Base-by-base conservation (phyloP, 192 early-diverging fungal genomes). In the Coemansia sp. region DNA sequence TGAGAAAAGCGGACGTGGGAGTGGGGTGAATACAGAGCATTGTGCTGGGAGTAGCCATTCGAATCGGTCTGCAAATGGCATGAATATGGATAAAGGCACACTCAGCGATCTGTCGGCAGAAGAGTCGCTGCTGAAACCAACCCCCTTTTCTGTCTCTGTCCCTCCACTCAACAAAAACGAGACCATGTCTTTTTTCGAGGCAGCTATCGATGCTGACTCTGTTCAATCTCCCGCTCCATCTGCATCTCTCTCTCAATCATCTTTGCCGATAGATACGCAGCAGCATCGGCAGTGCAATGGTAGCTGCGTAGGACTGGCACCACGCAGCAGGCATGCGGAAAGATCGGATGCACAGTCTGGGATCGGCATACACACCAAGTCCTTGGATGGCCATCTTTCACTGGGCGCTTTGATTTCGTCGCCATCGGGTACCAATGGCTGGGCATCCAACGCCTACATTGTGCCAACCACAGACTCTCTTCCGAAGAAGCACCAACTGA, bases 401-500 rank as follows among this genome's bases (percentile, higher is more conserved):
- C 4, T 59, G 13, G 5, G 39, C 39, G n/a, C 32, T 10, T 9
- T 38, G 13, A 9, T 38, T 6, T 6, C 26, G 32, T n/a, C 39
- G 39, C 57, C 57, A n/a, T 38, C 37, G 39, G 57, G 38, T 2
- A 15, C 39, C 39, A 18, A 8, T 41, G 57, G 38, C 9, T 40
- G 57, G 39, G 1, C 38, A 9, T 7, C n/a, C 1, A 38, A 18
- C 6, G 39, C 57, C 9, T 13, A 59, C 39, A 41, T 59, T 41
- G 57, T 40, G 38, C 13, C 57, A 38, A 19, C 39, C 37, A n/a
- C 44, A 23, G 56, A 45, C 47, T 39, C 67, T 10, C 57, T 64
- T 52, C 26, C 64, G 10, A 71, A 71, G 57, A 69, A 71, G 16
- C 66, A 72, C 61, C 73, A 72, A 57, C 57, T 72, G 6, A 76